Base-by-base conservation (phyloP, 23 red algal genomes). In the Cyanidiococcus yangmingshanensis region DNA sequence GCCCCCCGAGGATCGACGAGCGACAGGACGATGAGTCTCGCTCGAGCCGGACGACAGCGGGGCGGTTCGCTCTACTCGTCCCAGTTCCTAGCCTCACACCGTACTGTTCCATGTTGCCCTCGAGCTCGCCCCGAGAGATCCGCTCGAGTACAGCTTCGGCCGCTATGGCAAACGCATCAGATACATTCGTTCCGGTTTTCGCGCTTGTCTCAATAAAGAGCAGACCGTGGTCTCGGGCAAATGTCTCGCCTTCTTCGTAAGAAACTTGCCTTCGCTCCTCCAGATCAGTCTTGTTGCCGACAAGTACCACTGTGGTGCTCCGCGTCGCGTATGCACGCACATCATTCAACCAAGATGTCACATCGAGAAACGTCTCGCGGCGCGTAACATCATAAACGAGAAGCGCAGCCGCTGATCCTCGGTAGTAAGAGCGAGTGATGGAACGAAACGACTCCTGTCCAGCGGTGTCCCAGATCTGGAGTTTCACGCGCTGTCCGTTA, bases 381-480 rank as follows among this genome's bases (percentile, higher is more conserved):
- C 92, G 83, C 21, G 92, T 90, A 71, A 96, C 90, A 74, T 96
- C 92, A 68, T 96, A 96, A 16, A 96, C 92, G 25, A 96, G 86
- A 26, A 96, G 79, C 3, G 92, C 92, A 34, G 85, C 92, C 7
- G 92, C 92, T 32, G 92, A 86, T 25, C 92, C 92, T 38, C 92
- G 92, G 41, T 96, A 96, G 50, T 96, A 96, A 39, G 84, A 88
- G 36, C 92, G 82, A 29, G 87, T 90, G 77, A 96, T 96, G 57
- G 79, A 82, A n/a, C 87, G 83, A 75, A 96, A 90, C 32, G 92
- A 96, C 80, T 96, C 92, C 74, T 96, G 92, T 12, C 92, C 92
- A 39, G 92, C 92, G 0, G 92, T 96, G 82, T 96, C 92, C 92
- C 92, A 96, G 39, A 96, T 90, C 68, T 90, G 87, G 38, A 96